Conservation (phyloP, 2,329 filamentous ascomycete species). For the Cladosporium sp. region DNA sequence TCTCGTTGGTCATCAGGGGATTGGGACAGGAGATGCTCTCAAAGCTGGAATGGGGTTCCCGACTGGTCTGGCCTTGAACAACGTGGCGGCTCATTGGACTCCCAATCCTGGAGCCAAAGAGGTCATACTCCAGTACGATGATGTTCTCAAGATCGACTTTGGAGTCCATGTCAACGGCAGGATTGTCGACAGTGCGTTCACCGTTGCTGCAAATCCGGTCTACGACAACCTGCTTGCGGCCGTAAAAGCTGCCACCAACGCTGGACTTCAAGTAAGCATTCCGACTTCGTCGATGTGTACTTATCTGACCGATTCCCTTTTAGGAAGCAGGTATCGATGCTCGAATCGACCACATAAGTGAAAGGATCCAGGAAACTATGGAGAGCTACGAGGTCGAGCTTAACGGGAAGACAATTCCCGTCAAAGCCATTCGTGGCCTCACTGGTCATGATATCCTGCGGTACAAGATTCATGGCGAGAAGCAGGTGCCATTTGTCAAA, state of each 20-base stretch:
- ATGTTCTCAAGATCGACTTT: slow-evolving; percentile 70
- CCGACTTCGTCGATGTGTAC: not conserved
- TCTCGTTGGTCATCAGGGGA: slow-evolving; percentile 67
- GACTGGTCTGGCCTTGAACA: slow-evolving; percentile 74
- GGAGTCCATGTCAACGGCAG: slow-evolving; percentile 65
- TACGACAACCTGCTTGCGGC: slow-evolving; percentile 63
- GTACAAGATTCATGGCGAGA: slow-evolving; percentile 85
- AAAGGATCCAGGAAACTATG: slow-evolving; percentile 82
- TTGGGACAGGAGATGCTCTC: slow-evolving; percentile 71
- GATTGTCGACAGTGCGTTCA: slow-evolving; percentile 67
- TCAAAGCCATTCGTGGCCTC: slow-evolving; percentile 81
- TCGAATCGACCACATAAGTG: slow-evolving; percentile 78
- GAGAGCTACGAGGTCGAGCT: slow-evolving; percentile 87
- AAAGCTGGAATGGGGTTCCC: slow-evolving; percentile 82
- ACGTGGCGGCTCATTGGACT: slow-evolving; percentile 80
- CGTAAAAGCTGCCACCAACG: slow-evolving; percentile 63
- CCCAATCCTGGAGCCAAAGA: slow-evolving; percentile 88
- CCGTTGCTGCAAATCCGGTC: slow-evolving; percentile 60
- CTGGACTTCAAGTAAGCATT: slow-evolving; percentile 58
- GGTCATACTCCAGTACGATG: slow-evolving; percentile 56
- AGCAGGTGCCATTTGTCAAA: slow-evolving; percentile 81
- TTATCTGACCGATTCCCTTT: not conserved
- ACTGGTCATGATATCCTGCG: slow-evolving; percentile 86
- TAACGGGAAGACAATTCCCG: slow-evolving; percentile 67
- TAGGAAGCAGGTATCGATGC: slow-evolving; percentile 87